Conservation (phyloP, 2,329 filamentous ascomycete species). For the Aschersonia sp. region DNA sequence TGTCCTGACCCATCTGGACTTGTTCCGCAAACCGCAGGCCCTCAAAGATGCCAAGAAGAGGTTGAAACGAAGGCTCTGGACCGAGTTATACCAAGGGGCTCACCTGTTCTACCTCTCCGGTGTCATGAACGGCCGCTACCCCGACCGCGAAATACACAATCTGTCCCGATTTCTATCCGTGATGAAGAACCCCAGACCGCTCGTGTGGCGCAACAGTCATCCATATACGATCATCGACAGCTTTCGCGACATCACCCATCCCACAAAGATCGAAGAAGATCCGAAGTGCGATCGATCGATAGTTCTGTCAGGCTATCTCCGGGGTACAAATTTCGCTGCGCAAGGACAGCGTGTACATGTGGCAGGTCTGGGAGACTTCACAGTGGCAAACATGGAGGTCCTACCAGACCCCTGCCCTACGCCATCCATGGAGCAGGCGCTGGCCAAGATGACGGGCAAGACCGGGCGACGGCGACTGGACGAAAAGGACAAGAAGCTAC, state of each 20-base stretch:
- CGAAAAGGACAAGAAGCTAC: slow-evolving; percentile 92
- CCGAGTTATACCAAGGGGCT: slow-evolving; percentile 88
- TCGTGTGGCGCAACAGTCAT: slow-evolving; percentile 93
- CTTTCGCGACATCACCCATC: slow-evolving; percentile 88
- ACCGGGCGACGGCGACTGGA: slow-evolving; percentile 66
- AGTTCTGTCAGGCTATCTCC: slow-evolving; percentile 81
- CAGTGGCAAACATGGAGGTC: slow-evolving; percentile 68
- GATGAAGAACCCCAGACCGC: slow-evolving; percentile 97
- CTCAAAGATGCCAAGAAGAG: slow-evolving; percentile 91
- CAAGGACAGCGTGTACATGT: slow-evolving; percentile 80
- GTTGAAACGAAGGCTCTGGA: slow-evolving; percentile 92
- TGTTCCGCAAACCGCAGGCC: slow-evolving; percentile 87
- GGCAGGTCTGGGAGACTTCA: slow-evolving; percentile 81
- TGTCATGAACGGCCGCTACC: slow-evolving; percentile 92
- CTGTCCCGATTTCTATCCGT: slow-evolving; percentile 88
- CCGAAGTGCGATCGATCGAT: slow-evolving; percentile 82
- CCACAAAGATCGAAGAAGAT: slow-evolving; percentile 78
- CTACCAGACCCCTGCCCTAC: slow-evolving; percentile 93
- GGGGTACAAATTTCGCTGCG: slow-evolving; percentile 86
- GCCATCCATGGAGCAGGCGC: slow-evolving; percentile 73
- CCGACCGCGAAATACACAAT: slow-evolving; percentile 92
- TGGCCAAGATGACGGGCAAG: slow-evolving; percentile 75
- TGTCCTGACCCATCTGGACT: slow-evolving; percentile 86
- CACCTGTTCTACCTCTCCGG: slow-evolving; percentile 95
- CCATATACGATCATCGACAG: slow-evolving; percentile 89